Conservation (phyloP, 257 asterid species). For the Solanum sejunctum region DNA sequence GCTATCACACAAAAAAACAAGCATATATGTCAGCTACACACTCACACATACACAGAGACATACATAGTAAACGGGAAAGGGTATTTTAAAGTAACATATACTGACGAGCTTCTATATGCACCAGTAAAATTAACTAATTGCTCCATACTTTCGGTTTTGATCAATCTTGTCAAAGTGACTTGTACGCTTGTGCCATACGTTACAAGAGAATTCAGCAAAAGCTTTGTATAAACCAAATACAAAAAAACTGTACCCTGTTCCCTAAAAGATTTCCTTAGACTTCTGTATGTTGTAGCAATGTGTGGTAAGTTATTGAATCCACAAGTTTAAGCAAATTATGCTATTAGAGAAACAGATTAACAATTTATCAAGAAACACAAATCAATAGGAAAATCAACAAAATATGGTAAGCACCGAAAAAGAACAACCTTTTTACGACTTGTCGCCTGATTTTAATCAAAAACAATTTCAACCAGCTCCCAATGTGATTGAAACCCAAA, state of each 20-base stretch:
- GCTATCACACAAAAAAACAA: neutral
- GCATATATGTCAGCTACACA: neutral
- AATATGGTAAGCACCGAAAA: neutral
- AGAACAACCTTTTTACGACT: neutral
- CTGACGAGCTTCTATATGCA: neutral
- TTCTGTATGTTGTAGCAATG: neutral
- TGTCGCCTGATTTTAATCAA: neutral
- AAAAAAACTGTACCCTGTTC: neutral
- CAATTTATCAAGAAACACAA: neutral
- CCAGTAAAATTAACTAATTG: neutral
- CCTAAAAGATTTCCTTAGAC: neutral
- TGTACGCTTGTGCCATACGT: neutral
- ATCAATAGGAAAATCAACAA: neutral
- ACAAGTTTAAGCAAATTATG: neutral
- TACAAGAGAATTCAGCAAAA: neutral
- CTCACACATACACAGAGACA: neutral
- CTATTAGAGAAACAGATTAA: neutral
- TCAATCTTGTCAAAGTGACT: neutral
- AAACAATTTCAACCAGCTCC: neutral
- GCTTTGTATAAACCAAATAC: neutral
- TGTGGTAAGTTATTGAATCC: neutral
- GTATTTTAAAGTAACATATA: neutral
- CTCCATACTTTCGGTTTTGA: neutral
- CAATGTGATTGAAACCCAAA: neutral
- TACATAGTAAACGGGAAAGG: neutral